A percentile compares a stretch with the other conserved stretches of the same genome.
phyloP scores from a whole-genome alignment of 202 grass and related monocot species.

The Brachypodium distachyon region DNA sequence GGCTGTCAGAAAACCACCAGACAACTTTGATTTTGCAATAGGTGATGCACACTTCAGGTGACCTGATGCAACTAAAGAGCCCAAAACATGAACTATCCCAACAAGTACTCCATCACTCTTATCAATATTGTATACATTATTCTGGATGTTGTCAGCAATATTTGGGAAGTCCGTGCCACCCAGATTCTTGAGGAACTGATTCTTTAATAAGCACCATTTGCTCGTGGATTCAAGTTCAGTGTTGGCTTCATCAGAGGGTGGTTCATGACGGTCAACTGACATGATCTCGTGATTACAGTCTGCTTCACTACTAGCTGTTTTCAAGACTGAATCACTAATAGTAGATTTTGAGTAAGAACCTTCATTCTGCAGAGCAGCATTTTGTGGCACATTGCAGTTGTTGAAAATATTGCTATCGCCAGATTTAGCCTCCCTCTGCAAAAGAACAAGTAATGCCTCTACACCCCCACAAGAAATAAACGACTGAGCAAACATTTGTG shows the following conservation, averaged over 20 bases:
- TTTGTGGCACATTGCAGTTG: slow-evolving; percentile 27
- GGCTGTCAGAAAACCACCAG: slow-evolving; percentile 37
- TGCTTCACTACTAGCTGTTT: slow-evolving; percentile 5
- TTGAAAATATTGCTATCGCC: slow-evolving; percentile 40
- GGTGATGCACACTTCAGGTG: slow-evolving; percentile 50
- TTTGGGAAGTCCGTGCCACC: slow-evolving; percentile 51
- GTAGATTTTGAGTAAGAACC: slow-evolving; percentile 27
- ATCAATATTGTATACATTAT: slow-evolving; percentile 66
- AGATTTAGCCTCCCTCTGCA: slow-evolving; percentile 69
- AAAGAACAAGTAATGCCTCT: slow-evolving; percentile 80
- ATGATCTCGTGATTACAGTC: slow-evolving; percentile 10
- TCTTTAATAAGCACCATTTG: slow-evolving; percentile 56
- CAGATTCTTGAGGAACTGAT: slow-evolving; percentile 61
- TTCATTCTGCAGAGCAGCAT: not conserved
- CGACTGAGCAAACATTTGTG: slow-evolving; percentile 51
- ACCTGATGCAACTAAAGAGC: slow-evolving; percentile 61
- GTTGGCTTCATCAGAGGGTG: slow-evolving; percentile 13
- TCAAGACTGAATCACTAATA: slow-evolving; percentile 13
- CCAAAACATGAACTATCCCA: slow-evolving; percentile 74
- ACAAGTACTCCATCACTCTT: slow-evolving; percentile 67
- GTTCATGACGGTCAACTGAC: slow-evolving; percentile 16
- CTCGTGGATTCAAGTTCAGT: slow-evolving; percentile 27
- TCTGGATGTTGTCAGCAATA: slow-evolving; percentile 53
- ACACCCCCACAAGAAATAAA: slow-evolving; percentile 64
- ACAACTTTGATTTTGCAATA: slow-evolving; percentile 25